Evolutionary conservation across 352 stramenopile species (phyloP).

Genomic region (Globisporangium spiculum): DNA sequence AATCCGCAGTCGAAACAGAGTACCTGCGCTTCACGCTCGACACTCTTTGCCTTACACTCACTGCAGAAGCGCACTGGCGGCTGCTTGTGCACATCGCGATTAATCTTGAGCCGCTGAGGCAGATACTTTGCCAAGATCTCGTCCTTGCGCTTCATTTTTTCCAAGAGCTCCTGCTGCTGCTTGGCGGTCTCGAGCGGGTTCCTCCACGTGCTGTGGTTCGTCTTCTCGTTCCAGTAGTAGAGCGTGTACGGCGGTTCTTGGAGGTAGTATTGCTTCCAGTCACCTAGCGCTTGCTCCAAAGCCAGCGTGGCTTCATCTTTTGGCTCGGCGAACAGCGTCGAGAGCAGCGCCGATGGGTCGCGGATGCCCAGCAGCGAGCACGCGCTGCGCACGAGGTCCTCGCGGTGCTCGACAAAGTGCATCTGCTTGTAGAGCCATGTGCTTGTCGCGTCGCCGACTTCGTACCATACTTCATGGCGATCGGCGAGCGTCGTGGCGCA

Average conservation of each 20-base stretch:
- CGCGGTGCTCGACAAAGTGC: conserved; percentile 43
- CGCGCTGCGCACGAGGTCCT: conserved; percentile 49
- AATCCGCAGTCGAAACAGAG: conserved; percentile 36
- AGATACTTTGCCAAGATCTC: conserved; percentile 38
- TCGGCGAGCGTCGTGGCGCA: conserved; percentile 40
- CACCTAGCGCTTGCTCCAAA: conserved; percentile 28
- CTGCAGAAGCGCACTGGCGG: conserved; percentile 19
- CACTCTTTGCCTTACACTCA: background rate
- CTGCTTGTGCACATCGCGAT: conserved; percentile 21
- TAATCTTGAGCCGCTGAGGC: conserved; percentile 41
- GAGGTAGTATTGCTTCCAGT: conserved; percentile 56
- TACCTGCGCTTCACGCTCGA: conserved; percentile 21
- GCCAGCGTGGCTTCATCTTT: conserved; percentile 24
- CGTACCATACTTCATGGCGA: conserved; percentile 52
- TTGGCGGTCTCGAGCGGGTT: conserved; percentile 49
- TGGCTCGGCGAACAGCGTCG: conserved; percentile 36
- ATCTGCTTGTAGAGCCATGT: conserved; percentile 49
- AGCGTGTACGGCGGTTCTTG: conserved; percentile 55
- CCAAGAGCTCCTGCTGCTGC: conserved; percentile 31
- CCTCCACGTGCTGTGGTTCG: conserved; percentile 52
- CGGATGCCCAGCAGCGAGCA: conserved; percentile 31
- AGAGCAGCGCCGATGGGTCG: conserved; percentile 33
- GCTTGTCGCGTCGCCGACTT: conserved; percentile 28
- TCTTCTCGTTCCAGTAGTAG: conserved; percentile 67
- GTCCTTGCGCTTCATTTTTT: conserved; percentile 27